phyloP scores from a whole-genome alignment of 106 monocot genomes.

The Allium sativum region DNA sequence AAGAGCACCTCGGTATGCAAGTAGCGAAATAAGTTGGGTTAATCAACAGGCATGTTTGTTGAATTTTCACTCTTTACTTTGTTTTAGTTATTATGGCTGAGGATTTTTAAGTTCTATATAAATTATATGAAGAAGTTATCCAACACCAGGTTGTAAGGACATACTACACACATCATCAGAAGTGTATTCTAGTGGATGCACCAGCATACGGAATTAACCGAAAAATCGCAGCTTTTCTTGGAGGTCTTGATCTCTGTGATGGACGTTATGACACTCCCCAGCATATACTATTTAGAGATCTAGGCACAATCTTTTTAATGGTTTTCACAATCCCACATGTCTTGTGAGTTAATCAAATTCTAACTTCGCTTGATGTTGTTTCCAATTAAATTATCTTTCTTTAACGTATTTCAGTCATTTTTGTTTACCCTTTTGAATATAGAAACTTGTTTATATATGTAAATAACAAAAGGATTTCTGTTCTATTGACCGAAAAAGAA shows the following conservation, averaged over 20 bases:
- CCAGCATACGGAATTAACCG: conserved; percentile 44
- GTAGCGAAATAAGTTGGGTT: too few relatives aligned
- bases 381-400: background rate
- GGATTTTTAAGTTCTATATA: too few relatives aligned
- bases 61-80: too few relatives aligned
- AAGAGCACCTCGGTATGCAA: too few relatives aligned
- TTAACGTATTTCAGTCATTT: background rate
- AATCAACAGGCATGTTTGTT: too few relatives aligned
- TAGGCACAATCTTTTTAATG: conserved; percentile 46
- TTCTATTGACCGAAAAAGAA: background rate
- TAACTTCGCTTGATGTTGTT: background rate
- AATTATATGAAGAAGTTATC: conserved; percentile 11
- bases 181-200: conserved; percentile 36
- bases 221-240: conserved; percentile 64
- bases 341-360: conserved; percentile 30
- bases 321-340: conserved; percentile 59
- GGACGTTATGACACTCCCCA: conserved; percentile 71
- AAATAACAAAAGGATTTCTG: too few relatives aligned
- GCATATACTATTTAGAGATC: conserved; percentile 51
- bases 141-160: conserved; percentile 76
- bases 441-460: too few relatives aligned
- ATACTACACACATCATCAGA: conserved; percentile 34
- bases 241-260: conserved; percentile 69
- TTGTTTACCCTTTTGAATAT: too few relatives aligned
- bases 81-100: too few relatives aligned